Evolutionary conservation across 2,329 filamentous ascomycete species (phyloP).

Genomic region (Penicillium sumatraense): DNA sequence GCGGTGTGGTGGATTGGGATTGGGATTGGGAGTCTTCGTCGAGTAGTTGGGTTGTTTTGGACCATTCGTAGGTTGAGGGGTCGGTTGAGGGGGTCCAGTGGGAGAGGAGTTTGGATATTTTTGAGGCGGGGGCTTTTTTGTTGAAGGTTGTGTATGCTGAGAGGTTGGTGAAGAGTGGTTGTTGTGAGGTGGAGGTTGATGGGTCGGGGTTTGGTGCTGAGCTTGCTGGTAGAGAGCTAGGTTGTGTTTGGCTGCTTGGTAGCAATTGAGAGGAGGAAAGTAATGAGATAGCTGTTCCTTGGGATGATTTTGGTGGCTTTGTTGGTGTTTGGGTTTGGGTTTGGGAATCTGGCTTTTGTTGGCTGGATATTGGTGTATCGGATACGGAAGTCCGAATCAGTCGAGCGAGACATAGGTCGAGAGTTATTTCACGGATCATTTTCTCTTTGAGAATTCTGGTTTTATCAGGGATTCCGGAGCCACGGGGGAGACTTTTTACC

Average conservation of each 20-base stretch:
- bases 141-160: constrained; percentile 35
- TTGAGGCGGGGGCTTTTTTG: constrained; percentile 28
- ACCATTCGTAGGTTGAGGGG: constrained; percentile 41
- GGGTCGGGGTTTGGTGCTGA: not conserved
- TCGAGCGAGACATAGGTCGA: constrained; percentile 42
- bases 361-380: too few species aligned
- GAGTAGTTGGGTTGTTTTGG: constrained; percentile 24
- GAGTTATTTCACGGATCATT: constrained; percentile 39
- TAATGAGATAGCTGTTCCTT: constrained; percentile 2
- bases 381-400: constrained; percentile 30
- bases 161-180: constrained; percentile 26
- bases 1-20: constrained; percentile 20
- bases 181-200: not conserved
- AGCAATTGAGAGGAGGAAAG: constrained; percentile 18
- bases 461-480: constrained; percentile 37
- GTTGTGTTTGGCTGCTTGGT: constrained; percentile 5
- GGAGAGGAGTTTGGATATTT: constrained; percentile 35
- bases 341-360: not conserved
- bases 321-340: not conserved
- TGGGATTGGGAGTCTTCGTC: constrained; percentile 30
- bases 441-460: constrained; percentile 46
- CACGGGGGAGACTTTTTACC: constrained; percentile 37
- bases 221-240: not conserved
- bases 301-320: constrained; percentile 1
- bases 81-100: constrained; percentile 42